These are phyloP conservation scores for Aegilops longissima DNA, from an alignment of 176 grass and related monocot genomes.

Conservation along the genomic window DNA sequence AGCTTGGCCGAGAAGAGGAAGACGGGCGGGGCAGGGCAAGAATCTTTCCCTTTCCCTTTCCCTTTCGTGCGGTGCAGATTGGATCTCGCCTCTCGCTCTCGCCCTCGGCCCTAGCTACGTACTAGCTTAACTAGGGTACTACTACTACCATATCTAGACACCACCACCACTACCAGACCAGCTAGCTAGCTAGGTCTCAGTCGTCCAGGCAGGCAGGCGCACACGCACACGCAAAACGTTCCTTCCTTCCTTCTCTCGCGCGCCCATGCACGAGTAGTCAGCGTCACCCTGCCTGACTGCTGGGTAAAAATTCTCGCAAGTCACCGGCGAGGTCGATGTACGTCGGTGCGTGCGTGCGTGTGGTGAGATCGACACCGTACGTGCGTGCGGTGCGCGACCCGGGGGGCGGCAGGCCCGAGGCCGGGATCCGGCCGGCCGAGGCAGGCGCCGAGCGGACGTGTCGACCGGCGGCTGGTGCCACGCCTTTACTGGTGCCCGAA, in stretches of 20 bases:
- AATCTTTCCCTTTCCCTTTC: constrained; percentile 36
- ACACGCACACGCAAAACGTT: not conserved
- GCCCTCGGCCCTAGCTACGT: not conserved
- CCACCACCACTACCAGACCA: not conserved
- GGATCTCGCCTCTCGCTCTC: constrained; percentile 31
- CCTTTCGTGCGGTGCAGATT: constrained; percentile 43
- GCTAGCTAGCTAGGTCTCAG: constrained; percentile 7
- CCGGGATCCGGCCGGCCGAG: not conserved
- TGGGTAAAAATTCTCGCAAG: not conserved
- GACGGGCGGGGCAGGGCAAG: constrained; percentile 14
- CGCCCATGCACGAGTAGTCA: not conserved
- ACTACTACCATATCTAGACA: constrained; percentile 3
- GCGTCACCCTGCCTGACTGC: not conserved
- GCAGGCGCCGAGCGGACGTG: constrained; percentile 35
- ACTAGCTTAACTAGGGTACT: constrained; percentile 1
- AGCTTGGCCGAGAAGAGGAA: not conserved
- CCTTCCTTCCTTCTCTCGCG: not conserved
- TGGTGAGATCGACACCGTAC: not conserved
- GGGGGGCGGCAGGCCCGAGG: constrained; percentile 25
- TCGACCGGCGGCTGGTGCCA: constrained; percentile 37
- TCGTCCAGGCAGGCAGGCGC: not conserved
- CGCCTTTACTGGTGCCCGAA: not conserved
- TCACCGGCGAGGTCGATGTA: not conserved
- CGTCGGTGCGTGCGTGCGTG: not conserved
- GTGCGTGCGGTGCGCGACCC: not conserved